Conservation (phyloP, 2,329 filamentous ascomycete species). For the Zelopaecilomyces penicillatus region DNA sequence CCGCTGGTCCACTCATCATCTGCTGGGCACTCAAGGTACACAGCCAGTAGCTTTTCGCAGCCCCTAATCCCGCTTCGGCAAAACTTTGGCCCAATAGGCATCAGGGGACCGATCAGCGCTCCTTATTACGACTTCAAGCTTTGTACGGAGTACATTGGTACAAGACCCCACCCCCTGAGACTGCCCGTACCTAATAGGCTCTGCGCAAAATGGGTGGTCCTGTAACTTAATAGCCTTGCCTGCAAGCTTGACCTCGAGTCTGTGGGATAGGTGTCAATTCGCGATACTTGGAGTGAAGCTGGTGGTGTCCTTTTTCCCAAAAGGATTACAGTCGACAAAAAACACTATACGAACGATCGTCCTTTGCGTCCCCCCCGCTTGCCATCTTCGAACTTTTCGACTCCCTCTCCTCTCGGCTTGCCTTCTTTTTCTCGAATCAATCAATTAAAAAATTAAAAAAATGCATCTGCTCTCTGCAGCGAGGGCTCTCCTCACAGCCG, state of each 20-base stretch:
- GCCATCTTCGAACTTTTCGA: not conserved
- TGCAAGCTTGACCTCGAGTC: too few relatives aligned
- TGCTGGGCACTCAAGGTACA: constrained; percentile 4
- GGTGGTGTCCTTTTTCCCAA: not conserved
- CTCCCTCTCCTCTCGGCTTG: not conserved
- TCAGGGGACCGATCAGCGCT: too few relatives aligned
- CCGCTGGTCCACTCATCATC: constrained; percentile 5
- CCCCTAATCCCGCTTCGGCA: constrained; percentile 9
- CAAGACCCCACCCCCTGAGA: too few relatives aligned
- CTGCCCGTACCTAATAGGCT: not conserved
- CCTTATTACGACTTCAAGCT: too few relatives aligned
- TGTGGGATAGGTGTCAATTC: constrained; percentile 11
- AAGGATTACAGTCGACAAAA: too few relatives aligned
- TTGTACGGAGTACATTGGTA: too few relatives aligned
- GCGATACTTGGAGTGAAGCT: constrained; percentile 3
- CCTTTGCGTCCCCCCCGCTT: not conserved
- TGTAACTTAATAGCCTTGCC: too few relatives aligned
- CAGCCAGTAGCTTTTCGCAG: constrained; percentile 4
- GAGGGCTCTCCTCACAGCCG: constrained; percentile 33
- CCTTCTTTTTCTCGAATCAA: not conserved
- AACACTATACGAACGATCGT: too few relatives aligned
- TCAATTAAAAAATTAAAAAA: not conserved
- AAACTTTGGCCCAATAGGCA: constrained; percentile 3
- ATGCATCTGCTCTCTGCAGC: constrained; percentile 30
- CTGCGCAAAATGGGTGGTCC: not conserved